Evolutionary conservation across 2,329 filamentous ascomycete species (phyloP), one percentile per base, ranked within the genome.

Genomic region (Curvularia sp.): DNA sequence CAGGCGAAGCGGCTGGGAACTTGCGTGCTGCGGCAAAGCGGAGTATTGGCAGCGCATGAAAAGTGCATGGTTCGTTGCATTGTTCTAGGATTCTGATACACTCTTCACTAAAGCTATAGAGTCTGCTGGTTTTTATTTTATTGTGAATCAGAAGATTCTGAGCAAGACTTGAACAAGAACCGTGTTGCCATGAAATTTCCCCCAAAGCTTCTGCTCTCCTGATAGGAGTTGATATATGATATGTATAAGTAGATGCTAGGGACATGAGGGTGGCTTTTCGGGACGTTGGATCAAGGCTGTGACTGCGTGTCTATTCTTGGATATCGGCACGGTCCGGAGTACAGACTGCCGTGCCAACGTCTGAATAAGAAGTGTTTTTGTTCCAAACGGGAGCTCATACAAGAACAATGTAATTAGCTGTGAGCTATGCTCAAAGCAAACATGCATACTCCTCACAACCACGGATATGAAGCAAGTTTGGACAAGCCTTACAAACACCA

Each of bases 281-380:
- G 54, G 13, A 18, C 21, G 4, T 15, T 63, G 18, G 34, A 25
- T 13, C 43, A 57, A 9, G 59, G 59, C 12, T 28, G 30, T 23
- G 61, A 64, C 32, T 62, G 54, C n/a, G 23, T 62, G 12, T 60
- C 56, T 46, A 34, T 60, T 3, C 45, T 62, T 3, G 46, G 53
- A 1, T 58, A 49, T 49, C 43, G 46, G n/a, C 8, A 32, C 12
- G 47, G 55, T 34, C 19, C 19, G 15, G 18, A 53, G 7, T 59
- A 51, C 13, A 38, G 23, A 6, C 21, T 53, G 30, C 15, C 42
- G 7, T 19, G n/a, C 5, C 21, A 23, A 23, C 12, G 28, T 5
- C 34, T 23, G 9, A 30, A 15, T 12, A 19, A 13, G n/a, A n/a
- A n/a, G n/a, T n/a, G n/a, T n/a, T n/a, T n/a, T n/a, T n/a, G n/a